Evolutionary conservation across 345 rosid genomes (phyloP).

Genomic region (Gossypium thurberi): DNA sequence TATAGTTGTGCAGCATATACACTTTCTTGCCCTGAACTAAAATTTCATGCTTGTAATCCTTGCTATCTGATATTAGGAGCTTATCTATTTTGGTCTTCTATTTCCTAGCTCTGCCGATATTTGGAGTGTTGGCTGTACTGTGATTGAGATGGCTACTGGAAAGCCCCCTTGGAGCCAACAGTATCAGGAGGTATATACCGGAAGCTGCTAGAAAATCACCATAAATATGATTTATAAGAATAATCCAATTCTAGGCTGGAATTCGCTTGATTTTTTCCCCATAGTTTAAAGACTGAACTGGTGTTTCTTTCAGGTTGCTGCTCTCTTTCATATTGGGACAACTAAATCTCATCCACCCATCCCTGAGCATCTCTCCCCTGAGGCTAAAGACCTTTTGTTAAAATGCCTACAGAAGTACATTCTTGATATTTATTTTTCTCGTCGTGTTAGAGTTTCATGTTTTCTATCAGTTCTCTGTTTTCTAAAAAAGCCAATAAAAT

Average conservation of each 20-base stretch:
- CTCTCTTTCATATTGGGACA: conserved; percentile 81
- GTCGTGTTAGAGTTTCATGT: background rate
- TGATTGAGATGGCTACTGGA: conserved; percentile 97
- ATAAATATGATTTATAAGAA: background rate
- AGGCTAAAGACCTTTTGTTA: conserved; percentile 77
- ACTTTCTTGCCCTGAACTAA: conserved; percentile 1
- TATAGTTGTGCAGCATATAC: background rate
- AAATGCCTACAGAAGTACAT: conserved; percentile 79
- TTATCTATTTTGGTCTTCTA: conserved; percentile 18
- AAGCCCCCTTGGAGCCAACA: conserved; percentile 98
- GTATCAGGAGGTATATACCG: conserved; percentile 67
- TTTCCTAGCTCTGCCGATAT: conserved; percentile 80
- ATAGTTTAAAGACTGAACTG: conserved; percentile 18
- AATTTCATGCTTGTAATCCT: background rate
- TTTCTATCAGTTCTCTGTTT: background rate
- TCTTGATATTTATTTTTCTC: conserved; percentile 9
- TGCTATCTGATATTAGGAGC: conserved; percentile 3
- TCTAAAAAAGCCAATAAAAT: background rate
- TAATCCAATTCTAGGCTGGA: background rate
- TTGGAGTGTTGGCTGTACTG: conserved; percentile 97
- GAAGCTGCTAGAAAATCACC: conserved; percentile 1
- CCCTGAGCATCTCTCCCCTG: conserved; percentile 78
- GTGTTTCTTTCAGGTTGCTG: conserved; percentile 68
- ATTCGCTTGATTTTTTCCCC: background rate
- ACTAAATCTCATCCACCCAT: conserved; percentile 95